Evolutionary conservation across 2,329 filamentous ascomycete genomes (phyloP), one percentile per base, ranked within the genome.

Genomic region (Daldinia sp.): DNA sequence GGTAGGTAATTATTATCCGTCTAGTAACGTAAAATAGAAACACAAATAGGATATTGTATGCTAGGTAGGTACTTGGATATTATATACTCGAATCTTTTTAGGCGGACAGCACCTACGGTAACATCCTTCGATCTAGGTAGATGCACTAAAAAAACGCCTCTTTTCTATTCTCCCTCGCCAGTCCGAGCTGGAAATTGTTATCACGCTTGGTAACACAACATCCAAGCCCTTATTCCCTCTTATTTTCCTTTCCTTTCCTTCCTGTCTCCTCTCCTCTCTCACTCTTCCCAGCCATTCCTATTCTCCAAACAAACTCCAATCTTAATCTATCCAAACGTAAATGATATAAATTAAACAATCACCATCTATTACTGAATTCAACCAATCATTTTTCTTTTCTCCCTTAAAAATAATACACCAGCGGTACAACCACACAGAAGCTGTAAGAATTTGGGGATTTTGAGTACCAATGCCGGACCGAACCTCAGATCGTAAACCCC

Each of bases 381-480:
- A 0, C 39, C 20, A 23, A 23, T 23, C 20, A 23, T 23, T 23
- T 23, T 2, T 23, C 2, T 23, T 23, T 23, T 23, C 20, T 2
- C 20, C 20, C 2, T 23, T 23, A 23, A 23, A 23, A 23, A 44
- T 10, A 44, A 1, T 4, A 44, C 5, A 20, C 13, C 12, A 15
- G 20, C 20, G 15, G 35, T 15, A 12, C 12, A 41, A 15, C 42
- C 18, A 18, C 20, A 23, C 18, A 23, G 2, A 23, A 23, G 20
- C 20, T 23, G 20, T 23, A 23, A 2, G 2, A 23, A 23, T 23
- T 23, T 23, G 20, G 20, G 20, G 20, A 23, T 23, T 23, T 23
- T 33, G 1, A 23, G 6, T 41, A 39, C 23, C 18, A 15, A 69
- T 62, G 63, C 12, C 63, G 13, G 39, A 58, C 51, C 18, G 63